phyloP scores from a whole-genome alignment of 2,329 filamentous ascomycete genomes.

The Diaporthe ampelina region DNA sequence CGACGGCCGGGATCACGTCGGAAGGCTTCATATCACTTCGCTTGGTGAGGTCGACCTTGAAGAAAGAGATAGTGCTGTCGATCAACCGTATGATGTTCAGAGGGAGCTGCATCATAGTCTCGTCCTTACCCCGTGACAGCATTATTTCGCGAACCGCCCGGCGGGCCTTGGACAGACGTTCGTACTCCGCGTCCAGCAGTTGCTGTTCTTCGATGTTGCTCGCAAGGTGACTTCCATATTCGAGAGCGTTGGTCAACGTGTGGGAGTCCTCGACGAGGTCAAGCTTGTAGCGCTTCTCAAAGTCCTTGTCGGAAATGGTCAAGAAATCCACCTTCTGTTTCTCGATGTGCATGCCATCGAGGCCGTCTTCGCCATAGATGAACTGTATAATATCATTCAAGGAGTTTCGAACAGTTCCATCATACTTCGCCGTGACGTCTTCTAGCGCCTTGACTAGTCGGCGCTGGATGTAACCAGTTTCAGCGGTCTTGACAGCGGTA shows the following conservation, averaged over 20 bases:
- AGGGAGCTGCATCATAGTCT: slow-evolving; percentile 90
- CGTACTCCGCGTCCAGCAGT: slow-evolving; percentile 90
- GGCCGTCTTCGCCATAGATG: slow-evolving; percentile 95
- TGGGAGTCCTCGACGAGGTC: slow-evolving; percentile 81
- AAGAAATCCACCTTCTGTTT: slow-evolving; percentile 92
- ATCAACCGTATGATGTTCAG: slow-evolving; percentile 94
- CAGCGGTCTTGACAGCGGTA: slow-evolving; percentile 98
- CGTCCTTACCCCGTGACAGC: slow-evolving; percentile 74
- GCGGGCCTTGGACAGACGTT: slow-evolving; percentile 81
- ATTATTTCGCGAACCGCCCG: slow-evolving; percentile 79
- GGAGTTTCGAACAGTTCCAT: slow-evolving; percentile 97
- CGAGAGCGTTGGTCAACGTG: slow-evolving; percentile 77
- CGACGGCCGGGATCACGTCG: slow-evolving; percentile 86
- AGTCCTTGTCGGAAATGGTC: slow-evolving; percentile 81
- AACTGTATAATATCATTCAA: slow-evolving; percentile 97
- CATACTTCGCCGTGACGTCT: slow-evolving; percentile 97
- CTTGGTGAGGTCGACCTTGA: slow-evolving; percentile 87
- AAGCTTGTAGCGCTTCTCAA: slow-evolving; percentile 85
- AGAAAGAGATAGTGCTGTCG: slow-evolving; percentile 88
- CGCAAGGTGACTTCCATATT: slow-evolving; percentile 87
- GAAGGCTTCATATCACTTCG: slow-evolving; percentile 91
- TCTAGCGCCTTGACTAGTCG: slow-evolving; percentile 98
- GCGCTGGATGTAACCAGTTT: slow-evolving; percentile 99
- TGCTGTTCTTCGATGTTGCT: slow-evolving; percentile 91
- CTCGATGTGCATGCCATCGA: slow-evolving; percentile 94